Evolutionary conservation across 2,329 filamentous ascomycete genomes (phyloP).

Genomic region (Parastagonospora nodorum): DNA sequence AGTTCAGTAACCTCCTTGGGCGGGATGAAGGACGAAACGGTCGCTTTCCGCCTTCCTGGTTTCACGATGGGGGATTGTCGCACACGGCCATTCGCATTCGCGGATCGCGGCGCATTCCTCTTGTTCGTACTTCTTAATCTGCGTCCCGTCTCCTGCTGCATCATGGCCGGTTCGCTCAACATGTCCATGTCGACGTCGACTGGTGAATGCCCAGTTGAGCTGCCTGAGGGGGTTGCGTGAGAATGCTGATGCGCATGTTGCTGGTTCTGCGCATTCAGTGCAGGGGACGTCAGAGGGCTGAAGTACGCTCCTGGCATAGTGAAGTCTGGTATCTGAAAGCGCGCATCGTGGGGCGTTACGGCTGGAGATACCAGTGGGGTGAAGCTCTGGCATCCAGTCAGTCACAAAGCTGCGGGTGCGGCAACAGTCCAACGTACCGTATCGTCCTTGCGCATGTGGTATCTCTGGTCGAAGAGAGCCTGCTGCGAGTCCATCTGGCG

Average conservation of each 20-base stretch:
- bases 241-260: conserved; percentile 36
- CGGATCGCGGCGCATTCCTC: conserved; percentile 56
- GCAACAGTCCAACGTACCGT: conserved; percentile 55
- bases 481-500: conserved; percentile 61
- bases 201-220: conserved; percentile 56
- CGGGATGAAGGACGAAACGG: conserved; percentile 50
- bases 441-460: conserved; percentile 70
- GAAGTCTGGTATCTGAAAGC: conserved; percentile 64
- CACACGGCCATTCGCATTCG: conserved; percentile 55
- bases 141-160: conserved; percentile 51
- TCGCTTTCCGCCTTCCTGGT: conserved; percentile 57
- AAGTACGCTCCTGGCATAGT: conserved; percentile 75
- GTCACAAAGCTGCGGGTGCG: conserved; percentile 11
- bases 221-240: conserved; percentile 55
- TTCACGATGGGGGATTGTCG: conserved; percentile 77
- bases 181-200: conserved; percentile 54
- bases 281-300: conserved; percentile 81
- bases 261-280: conserved; percentile 71
- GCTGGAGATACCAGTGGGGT: conserved; percentile 84
- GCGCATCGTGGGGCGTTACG: conserved; percentile 76
- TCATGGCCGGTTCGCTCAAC: conserved; percentile 42
- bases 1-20: conserved; percentile 52
- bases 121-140: conserved; percentile 48
- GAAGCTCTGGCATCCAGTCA: conserved; percentile 66
- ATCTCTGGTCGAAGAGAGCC: conserved; percentile 67